These are phyloP conservation scores for Pseudognaphalium luteoalbum DNA, from an alignment of 129 eudicot genomes.

Conservation along the genomic window DNA sequence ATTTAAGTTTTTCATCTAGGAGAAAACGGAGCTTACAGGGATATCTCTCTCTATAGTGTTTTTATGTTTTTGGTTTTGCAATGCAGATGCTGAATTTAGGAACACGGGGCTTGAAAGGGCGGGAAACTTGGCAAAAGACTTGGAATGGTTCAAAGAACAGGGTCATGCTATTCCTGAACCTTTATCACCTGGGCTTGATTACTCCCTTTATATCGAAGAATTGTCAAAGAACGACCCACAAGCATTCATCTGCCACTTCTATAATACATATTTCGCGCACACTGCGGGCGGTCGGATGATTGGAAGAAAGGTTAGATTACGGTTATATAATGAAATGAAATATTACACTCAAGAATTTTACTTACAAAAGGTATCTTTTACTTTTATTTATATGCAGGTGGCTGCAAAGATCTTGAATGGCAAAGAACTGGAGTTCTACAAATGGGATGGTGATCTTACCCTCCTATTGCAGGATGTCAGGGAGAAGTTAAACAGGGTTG, in stretches of 20 bases:
- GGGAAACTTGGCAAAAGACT: slow-evolving; percentile 59
- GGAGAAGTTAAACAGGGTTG: slow-evolving; percentile 79
- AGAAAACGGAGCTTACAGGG: neutral
- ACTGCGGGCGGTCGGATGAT: slow-evolving; percentile 97
- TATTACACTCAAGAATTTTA: neutral
- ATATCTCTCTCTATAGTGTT: neutral
- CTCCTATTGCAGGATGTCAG: slow-evolving; percentile 78
- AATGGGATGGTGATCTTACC: slow-evolving; percentile 87
- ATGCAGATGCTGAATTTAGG: slow-evolving; percentile 78
- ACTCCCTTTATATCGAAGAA: slow-evolving; percentile 62
- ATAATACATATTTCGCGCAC: slow-evolving; percentile 90
- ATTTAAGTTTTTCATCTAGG: neutral
- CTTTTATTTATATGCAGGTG: slow-evolving; percentile 45
- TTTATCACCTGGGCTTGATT: slow-evolving; percentile 68
- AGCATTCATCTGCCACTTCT: slow-evolving; percentile 92
- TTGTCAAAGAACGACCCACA: slow-evolving; percentile 82
- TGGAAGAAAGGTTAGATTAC: slow-evolving; percentile 69
- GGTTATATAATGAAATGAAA: neutral
- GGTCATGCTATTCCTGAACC: slow-evolving; percentile 87
- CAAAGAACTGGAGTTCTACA: slow-evolving; percentile 86
- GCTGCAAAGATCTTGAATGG: slow-evolving; percentile 67
- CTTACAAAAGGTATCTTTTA: neutral
- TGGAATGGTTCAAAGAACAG: slow-evolving; percentile 88
- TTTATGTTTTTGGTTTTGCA: neutral
- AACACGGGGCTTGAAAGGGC: slow-evolving; percentile 93